Percentiles rank a stretch among this genome's conserved stretches.
phyloP scores from a whole-genome alignment of 345 rosid species.

The Anastatica hierochuntica region DNA sequence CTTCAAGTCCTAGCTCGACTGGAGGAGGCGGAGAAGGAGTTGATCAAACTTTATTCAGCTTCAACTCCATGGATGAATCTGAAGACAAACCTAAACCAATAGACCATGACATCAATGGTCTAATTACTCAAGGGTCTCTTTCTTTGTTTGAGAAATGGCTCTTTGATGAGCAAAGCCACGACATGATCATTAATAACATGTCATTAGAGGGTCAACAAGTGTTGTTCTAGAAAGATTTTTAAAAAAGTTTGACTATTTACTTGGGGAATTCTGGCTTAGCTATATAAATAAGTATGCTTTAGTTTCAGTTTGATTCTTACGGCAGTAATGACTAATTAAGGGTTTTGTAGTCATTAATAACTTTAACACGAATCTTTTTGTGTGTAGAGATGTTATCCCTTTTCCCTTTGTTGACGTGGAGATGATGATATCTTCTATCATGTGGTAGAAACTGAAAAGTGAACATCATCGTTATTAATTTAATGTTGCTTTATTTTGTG shows the following conservation, averaged over 20 bases:
- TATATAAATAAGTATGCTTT: conserved; percentile 9
- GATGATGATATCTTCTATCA: conserved; percentile 13
- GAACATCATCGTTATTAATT: conserved; percentile 5
- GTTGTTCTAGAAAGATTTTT: conserved; percentile 24
- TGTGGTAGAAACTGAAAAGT: conserved; percentile 7
- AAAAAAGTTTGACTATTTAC: background rate
- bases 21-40: conserved; percentile 23
- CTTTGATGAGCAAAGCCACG: conserved; percentile 50
- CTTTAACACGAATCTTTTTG: background rate
- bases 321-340: no score
- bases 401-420: background rate
- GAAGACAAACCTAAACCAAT: conserved; percentile 36
- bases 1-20: conserved; percentile 21
- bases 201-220: conserved; percentile 31
- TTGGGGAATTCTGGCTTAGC: conserved; percentile 1
- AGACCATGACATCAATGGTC: conserved; percentile 24
- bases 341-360: conserved; percentile 2
- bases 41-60: conserved; percentile 37
- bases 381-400: background rate
- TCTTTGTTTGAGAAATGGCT: conserved; percentile 63
- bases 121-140: conserved; percentile 35
- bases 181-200: conserved; percentile 23
- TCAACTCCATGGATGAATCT: conserved; percentile 34
- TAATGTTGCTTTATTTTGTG: background rate
- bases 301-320: no score